Percentiles rank a stretch among this genome's conserved stretches.
These are phyloP conservation scores for Syncephalastrum monosporum DNA, from an alignment of 371 early-diverging fungal genomes.

Conservation along the genomic window DNA sequence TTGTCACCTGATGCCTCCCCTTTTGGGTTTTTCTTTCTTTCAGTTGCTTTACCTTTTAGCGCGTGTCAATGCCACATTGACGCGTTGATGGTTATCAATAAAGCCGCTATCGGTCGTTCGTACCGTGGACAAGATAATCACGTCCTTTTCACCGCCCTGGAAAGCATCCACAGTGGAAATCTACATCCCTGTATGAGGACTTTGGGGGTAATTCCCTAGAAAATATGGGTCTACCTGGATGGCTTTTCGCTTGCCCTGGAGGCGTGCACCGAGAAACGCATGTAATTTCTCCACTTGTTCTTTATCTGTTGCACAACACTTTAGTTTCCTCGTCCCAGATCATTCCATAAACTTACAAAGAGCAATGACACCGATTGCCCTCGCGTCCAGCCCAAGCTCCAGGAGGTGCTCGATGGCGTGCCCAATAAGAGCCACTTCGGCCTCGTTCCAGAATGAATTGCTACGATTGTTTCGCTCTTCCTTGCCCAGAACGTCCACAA, in stretches of 20 bases:
- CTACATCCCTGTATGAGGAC: constrained; percentile 15
- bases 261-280: constrained; percentile 23
- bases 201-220: not conserved
- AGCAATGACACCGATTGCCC: constrained; percentile 67
- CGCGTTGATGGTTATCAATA: constrained; percentile 54
- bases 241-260: constrained; percentile 17
- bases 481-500: constrained; percentile 64
- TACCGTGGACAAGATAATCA: constrained; percentile 78
- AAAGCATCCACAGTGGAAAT: constrained; percentile 88
- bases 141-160: constrained; percentile 84
- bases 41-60: constrained; percentile 39
- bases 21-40: too few species aligned
- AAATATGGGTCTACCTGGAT: constrained; percentile 20
- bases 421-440: constrained; percentile 50
- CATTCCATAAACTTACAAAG: constrained; percentile 49
- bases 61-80: constrained; percentile 64
- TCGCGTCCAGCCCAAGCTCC: constrained; percentile 32
- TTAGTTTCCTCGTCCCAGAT: too few species aligned
- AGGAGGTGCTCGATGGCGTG: constrained; percentile 42
- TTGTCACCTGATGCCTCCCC: not conserved
- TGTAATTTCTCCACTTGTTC: constrained; percentile 62
- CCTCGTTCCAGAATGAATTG: constrained; percentile 55
- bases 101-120: constrained; percentile 59
- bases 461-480: constrained; percentile 43
- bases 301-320: constrained; percentile 48